Conservation (phyloP, 2,329 filamentous ascomycete species). For the Aspergillus japonicus region DNA sequence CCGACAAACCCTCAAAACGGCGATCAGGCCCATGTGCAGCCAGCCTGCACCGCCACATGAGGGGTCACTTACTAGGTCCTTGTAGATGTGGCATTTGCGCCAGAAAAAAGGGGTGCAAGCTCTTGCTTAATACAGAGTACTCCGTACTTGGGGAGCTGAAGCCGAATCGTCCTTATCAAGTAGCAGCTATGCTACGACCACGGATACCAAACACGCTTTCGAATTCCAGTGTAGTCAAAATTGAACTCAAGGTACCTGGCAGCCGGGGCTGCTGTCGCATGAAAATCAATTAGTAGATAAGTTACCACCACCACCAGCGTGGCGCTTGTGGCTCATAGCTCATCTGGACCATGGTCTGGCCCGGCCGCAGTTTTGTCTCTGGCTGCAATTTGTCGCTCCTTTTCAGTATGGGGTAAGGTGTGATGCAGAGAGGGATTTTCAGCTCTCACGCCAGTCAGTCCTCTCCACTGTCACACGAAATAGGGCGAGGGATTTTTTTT, state of each 20-base stretch:
- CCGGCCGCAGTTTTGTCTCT: constrained; percentile 10
- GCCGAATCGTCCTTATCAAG: too few relatives aligned
- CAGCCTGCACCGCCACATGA: constrained; percentile 10
- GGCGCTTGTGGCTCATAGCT: constrained; percentile 20
- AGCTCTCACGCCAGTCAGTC: not conserved
- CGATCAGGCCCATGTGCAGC: not conserved
- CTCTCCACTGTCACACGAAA: not conserved
- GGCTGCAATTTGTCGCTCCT: not conserved
- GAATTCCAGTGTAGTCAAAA: too few relatives aligned
- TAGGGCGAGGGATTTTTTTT: not conserved
- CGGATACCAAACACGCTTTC: too few relatives aligned
- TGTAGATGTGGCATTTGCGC: not conserved
- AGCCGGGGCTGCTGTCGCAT: constrained; percentile 5
- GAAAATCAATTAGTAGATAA: not conserved
- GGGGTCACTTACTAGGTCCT: not conserved
- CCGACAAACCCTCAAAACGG: not conserved
- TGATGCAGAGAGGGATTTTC: constrained; percentile 18
- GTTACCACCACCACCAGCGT: not conserved
- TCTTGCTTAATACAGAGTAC: too few relatives aligned
- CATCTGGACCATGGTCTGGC: constrained; percentile 21
- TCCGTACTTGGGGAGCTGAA: too few relatives aligned
- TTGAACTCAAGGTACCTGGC: not conserved
- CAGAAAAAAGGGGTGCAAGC: too few relatives aligned
- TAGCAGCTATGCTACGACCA: too few relatives aligned
- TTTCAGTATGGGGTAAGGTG: not conserved